Evolutionary conservation across 371 early-diverging fungal genomes (phyloP).

Genomic region (Batrachochytrium dendrobatidis): DNA sequence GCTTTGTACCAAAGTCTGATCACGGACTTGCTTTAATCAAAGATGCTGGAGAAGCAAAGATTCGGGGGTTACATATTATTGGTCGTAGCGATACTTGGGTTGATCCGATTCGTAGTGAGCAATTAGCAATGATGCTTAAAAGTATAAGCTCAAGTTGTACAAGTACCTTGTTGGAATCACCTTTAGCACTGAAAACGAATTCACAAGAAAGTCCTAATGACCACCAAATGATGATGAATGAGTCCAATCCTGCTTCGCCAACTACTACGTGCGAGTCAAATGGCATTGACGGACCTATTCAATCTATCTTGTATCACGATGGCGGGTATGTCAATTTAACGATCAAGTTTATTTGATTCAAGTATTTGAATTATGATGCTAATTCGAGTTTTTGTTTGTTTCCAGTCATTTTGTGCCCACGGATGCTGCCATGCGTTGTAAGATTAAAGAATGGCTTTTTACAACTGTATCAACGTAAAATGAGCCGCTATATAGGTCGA

Average conservation of each 20-base stretch:
- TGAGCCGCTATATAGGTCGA: no score
- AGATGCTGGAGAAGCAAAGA: background rate
- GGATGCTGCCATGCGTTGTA: background rate
- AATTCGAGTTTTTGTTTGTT: background rate
- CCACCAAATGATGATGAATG: no score
- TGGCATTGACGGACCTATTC: no score
- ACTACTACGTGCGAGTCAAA: no score
- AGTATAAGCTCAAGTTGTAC: background rate
- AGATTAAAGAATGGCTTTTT: background rate
- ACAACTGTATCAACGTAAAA: no score
- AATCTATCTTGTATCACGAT: background rate
- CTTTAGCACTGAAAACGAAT: background rate
- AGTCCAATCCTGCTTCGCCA: no score
- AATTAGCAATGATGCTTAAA: background rate
- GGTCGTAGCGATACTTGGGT: background rate
- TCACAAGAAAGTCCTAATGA: no score
- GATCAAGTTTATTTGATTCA: no score
- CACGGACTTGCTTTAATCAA: background rate
- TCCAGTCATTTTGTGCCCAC: slow-evolving; percentile 1
- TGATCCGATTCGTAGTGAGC: background rate
- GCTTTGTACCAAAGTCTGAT: background rate
- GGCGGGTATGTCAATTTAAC: no score
- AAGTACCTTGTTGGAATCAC: background rate
- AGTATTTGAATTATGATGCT: no score
- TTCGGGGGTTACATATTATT: background rate